phyloP scores from a whole-genome alignment of 345 rosid species.

The Heritiera littoralis region DNA sequence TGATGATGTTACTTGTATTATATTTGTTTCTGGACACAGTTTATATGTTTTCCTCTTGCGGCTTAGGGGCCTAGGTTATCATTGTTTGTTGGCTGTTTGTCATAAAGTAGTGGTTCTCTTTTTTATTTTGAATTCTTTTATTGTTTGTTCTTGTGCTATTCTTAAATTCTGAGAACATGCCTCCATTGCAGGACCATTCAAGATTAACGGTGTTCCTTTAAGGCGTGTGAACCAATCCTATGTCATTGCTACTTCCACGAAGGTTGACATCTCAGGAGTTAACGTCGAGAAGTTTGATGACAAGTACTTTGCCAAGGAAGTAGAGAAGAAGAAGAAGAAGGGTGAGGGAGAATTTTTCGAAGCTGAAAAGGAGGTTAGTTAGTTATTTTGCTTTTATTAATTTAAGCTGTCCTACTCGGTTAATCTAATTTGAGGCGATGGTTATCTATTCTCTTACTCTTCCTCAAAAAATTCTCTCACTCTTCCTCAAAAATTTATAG shows the following conservation, averaged over 20 bases:
- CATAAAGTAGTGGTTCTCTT: not conserved
- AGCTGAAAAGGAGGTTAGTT: constrained; percentile 71
- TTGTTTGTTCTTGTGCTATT: not conserved
- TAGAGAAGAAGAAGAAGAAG: constrained; percentile 75
- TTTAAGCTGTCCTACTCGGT: not conserved
- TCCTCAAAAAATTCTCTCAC: not conserved
- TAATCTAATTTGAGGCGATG: not conserved
- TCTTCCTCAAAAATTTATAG: constrained; percentile 31
- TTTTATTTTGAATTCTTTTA: not conserved
- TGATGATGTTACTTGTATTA: not conserved
- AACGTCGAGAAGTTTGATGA: constrained; percentile 59
- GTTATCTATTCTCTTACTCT: not conserved
- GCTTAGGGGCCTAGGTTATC: not conserved
- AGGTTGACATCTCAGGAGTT: constrained; percentile 64
- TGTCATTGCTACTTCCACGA: constrained; percentile 69
- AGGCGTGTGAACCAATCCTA: constrained; percentile 71
- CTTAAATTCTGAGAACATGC: not conserved
- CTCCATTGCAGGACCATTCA: constrained; percentile 61
- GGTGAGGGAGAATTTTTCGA: constrained; percentile 80
- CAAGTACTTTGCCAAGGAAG: constrained; percentile 64
- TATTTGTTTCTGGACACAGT: not conserved
- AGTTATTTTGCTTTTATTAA: constrained; percentile 8
- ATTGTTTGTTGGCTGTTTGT: not conserved
- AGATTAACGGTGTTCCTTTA: constrained; percentile 75
- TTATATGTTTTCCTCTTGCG: too few species aligned